Percentiles rank a stretch among this genome's conserved stretches.
These are phyloP conservation scores for Verticillium isaacii DNA, from an alignment of 2,329 filamentous ascomycete species.

Conservation along the genomic window DNA sequence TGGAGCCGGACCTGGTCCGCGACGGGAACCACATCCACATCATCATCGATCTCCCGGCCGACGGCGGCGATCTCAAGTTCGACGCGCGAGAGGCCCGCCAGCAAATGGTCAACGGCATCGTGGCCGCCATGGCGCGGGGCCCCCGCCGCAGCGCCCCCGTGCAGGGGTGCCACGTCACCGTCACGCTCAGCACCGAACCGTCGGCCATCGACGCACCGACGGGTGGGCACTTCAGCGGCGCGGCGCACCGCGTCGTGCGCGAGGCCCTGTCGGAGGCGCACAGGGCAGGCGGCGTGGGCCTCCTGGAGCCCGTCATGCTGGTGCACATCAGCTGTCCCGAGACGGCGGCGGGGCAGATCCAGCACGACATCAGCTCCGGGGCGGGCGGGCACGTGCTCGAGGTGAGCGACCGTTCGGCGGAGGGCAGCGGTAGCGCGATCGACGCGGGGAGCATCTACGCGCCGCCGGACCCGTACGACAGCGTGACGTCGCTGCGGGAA, in stretches of 20 bases:
- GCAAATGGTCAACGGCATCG: slow-evolving; percentile 71
- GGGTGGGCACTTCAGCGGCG: slow-evolving; percentile 63
- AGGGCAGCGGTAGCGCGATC: slow-evolving; percentile 40
- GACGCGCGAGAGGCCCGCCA: slow-evolving; percentile 47
- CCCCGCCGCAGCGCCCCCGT: slow-evolving; percentile 77
- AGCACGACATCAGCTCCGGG: slow-evolving; percentile 73
- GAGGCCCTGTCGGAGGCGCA: slow-evolving; percentile 62
- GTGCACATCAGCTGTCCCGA: slow-evolving; percentile 85
- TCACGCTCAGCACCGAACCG: slow-evolving; percentile 62
- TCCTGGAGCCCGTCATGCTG: slow-evolving; percentile 94
- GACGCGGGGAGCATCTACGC: slow-evolving; percentile 76
- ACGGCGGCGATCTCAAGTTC: slow-evolving; percentile 41
- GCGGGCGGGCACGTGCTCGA: slow-evolving; percentile 70
- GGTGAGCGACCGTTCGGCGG: slow-evolving; percentile 51
- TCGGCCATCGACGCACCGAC: slow-evolving; percentile 54
- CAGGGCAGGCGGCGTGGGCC: slow-evolving; percentile 42
- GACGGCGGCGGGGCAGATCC: slow-evolving; percentile 70
- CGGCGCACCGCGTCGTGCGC: slow-evolving; percentile 59
- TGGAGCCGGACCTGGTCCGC: slow-evolving; percentile 28
- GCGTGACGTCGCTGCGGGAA: slow-evolving; percentile 50
- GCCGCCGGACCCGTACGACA: slow-evolving; percentile 76
- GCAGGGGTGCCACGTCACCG: slow-evolving; percentile 66
- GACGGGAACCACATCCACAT: slow-evolving; percentile 68
- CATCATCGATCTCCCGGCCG: slow-evolving; percentile 46
- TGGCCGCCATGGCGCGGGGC: slow-evolving; percentile 79